Conservation (phyloP, 2,329 filamentous ascomycete species). For the Penicillium sp. region DNA sequence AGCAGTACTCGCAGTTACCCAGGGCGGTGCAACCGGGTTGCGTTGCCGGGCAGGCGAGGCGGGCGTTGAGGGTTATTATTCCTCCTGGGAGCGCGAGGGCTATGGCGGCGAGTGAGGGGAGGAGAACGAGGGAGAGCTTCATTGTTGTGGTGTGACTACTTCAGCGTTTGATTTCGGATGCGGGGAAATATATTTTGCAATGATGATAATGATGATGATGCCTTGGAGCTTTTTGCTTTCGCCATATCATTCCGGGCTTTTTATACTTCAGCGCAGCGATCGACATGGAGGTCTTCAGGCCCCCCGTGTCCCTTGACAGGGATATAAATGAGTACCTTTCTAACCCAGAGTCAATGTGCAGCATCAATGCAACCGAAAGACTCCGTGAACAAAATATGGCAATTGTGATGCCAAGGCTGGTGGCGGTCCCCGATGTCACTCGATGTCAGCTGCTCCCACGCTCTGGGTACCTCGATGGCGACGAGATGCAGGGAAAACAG, state of each 20-base stretch:
- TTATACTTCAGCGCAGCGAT: background rate
- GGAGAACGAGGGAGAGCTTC: background rate
- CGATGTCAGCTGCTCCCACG: background rate
- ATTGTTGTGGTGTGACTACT: background rate
- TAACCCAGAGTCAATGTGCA: background rate
- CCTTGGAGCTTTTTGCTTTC: background rate
- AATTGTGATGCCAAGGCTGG: background rate
- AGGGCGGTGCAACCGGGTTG: conserved; percentile 5
- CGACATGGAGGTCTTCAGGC: background rate
- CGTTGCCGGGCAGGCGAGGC: background rate
- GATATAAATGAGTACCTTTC: background rate
- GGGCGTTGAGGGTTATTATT: background rate
- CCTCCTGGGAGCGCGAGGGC: background rate
- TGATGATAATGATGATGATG: background rate
- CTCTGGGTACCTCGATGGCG: background rate
- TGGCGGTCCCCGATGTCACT: background rate
- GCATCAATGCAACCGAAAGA: background rate
- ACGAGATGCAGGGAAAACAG: background rate
- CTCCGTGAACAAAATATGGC: no score
- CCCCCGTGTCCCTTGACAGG: background rate
- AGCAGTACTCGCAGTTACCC: conserved; percentile 5
- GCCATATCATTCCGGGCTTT: background rate
- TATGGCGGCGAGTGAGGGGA: background rate
- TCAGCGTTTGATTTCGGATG: background rate
- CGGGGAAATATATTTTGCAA: background rate